A percentile compares a stretch with the other conserved stretches of the same genome.
These are phyloP conservation scores for Sugiyamaella chiloensis DNA, from an alignment of 805 yeast species.

Conservation along the genomic window DNA sequence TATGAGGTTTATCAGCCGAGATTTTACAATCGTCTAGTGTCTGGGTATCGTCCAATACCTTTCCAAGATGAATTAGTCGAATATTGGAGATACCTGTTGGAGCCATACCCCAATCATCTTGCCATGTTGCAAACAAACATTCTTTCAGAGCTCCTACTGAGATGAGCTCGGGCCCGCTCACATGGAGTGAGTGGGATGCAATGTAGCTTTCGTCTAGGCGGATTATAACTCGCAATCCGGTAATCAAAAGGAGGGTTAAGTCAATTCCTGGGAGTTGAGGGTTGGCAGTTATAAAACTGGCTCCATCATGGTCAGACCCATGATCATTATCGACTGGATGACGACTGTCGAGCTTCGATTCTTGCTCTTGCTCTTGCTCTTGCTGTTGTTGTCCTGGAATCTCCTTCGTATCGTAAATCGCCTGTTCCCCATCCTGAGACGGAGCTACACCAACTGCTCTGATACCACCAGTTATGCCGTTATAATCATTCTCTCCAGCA, in stretches of 20 bases:
- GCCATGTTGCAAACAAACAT: conserved; percentile 25
- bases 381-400: too few relatives aligned
- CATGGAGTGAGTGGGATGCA: conserved; percentile 19
- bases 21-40: conserved; percentile 24
- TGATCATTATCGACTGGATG: background rate
- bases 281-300: background rate
- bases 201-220: conserved; percentile 21
- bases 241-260: conserved; percentile 24
- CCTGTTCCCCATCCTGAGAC: too few relatives aligned
- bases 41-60: conserved; percentile 27
- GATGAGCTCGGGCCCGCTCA: conserved; percentile 20
- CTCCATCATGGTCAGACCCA: conserved; percentile 3
- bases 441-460: too few relatives aligned
- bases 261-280: conserved; percentile 10
- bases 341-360: too few relatives aligned
- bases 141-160: conserved; percentile 22
- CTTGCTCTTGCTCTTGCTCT: too few relatives aligned
- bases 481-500: too few relatives aligned
- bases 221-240: conserved; percentile 24
- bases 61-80: conserved; percentile 35
- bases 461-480: too few relatives aligned
- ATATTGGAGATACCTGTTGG: conserved; percentile 21
- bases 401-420: too few relatives aligned
- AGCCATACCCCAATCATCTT: conserved; percentile 26
- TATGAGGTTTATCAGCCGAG: conserved; percentile 20